Evolutionary conservation across 2,329 filamentous ascomycete genomes (phyloP).

Genomic region (Arthrinium phaeospermum): DNA sequence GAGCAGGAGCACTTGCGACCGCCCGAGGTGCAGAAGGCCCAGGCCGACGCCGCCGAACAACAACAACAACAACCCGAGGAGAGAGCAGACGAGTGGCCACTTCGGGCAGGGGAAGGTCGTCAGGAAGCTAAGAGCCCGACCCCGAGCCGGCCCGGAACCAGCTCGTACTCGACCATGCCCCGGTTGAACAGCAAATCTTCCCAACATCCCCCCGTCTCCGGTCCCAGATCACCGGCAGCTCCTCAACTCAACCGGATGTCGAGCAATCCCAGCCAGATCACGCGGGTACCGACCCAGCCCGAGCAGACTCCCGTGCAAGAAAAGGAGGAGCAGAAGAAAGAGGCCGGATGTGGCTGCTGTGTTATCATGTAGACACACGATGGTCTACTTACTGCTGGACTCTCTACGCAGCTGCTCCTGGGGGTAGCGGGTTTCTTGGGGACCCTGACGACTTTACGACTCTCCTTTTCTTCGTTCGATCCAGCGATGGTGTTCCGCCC

Average conservation of each 20-base stretch:
- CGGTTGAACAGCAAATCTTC: slow-evolving; percentile 51
- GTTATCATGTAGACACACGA: slow-evolving; percentile 67
- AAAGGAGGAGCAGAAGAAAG: slow-evolving; percentile 51
- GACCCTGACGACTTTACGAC: slow-evolving; percentile 11
- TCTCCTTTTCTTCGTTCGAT: slow-evolving; percentile 13
- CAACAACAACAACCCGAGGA: slow-evolving; percentile 33
- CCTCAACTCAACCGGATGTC: slow-evolving; percentile 35
- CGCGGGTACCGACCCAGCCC: slow-evolving; percentile 56
- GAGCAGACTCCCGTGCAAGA: slow-evolving; percentile 48
- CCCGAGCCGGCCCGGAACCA: slow-evolving; percentile 50
- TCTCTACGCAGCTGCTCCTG: background rate
- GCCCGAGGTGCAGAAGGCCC: slow-evolving; percentile 44
- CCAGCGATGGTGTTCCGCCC: slow-evolving; percentile 1
- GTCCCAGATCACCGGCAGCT: slow-evolving; percentile 51
- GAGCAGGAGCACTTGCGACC: slow-evolving; percentile 61
- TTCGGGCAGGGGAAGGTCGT: slow-evolving; percentile 42
- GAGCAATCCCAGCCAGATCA: slow-evolving; percentile 47
- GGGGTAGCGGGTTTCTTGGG: background rate
- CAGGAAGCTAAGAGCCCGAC: slow-evolving; percentile 55
- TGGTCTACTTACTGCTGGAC: background rate
- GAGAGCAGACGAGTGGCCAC: slow-evolving; percentile 62
- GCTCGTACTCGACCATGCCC: slow-evolving; percentile 68
- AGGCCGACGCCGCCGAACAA: background rate
- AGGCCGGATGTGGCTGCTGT: slow-evolving; percentile 70
- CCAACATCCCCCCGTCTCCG: slow-evolving; percentile 48